Conservation (phyloP, 2,329 filamentous ascomycete species). For the Aureobasidium vineae region DNA sequence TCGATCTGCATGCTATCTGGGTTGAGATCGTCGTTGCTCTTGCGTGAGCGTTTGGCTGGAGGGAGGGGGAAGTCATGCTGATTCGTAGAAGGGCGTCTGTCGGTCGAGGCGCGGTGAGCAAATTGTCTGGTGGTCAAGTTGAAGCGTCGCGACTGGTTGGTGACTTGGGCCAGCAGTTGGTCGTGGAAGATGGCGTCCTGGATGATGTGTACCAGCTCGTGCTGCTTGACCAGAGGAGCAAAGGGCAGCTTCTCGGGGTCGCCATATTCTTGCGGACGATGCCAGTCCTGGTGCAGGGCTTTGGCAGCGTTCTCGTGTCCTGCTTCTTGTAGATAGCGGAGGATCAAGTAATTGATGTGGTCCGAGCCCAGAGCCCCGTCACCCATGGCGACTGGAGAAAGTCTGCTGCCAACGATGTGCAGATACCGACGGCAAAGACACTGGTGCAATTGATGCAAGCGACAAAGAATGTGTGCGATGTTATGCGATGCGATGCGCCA, state of each 20-base stretch:
- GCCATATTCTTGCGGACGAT: conserved; percentile 43
- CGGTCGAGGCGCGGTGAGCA: background rate
- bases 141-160: conserved; percentile 28
- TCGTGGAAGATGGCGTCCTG: conserved; percentile 60
- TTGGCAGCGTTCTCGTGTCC: conserved; percentile 46
- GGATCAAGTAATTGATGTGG: conserved; percentile 68
- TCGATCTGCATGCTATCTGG: conserved; percentile 51
- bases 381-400: conserved; percentile 34
- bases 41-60: conserved; percentile 36
- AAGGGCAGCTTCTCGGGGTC: conserved; percentile 62
- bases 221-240: conserved; percentile 57
- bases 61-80: conserved; percentile 38
- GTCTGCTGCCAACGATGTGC: background rate
- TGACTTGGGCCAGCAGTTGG: conserved; percentile 34
- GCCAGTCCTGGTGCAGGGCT: conserved; percentile 62
- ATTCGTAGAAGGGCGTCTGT: background rate
- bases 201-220: conserved; percentile 60
- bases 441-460: conserved; percentile 1
- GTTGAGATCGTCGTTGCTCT: conserved; percentile 40
- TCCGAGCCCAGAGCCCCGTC: conserved; percentile 53
- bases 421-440: background rate
- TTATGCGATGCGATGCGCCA: conserved; percentile 8
- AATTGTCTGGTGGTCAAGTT: conserved; percentile 18
- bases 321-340: conserved; percentile 54
- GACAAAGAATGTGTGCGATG: background rate